phyloP scores from a whole-genome alignment of 2,329 filamentous ascomycete genomes.

The Colletotrichum caudatum region DNA sequence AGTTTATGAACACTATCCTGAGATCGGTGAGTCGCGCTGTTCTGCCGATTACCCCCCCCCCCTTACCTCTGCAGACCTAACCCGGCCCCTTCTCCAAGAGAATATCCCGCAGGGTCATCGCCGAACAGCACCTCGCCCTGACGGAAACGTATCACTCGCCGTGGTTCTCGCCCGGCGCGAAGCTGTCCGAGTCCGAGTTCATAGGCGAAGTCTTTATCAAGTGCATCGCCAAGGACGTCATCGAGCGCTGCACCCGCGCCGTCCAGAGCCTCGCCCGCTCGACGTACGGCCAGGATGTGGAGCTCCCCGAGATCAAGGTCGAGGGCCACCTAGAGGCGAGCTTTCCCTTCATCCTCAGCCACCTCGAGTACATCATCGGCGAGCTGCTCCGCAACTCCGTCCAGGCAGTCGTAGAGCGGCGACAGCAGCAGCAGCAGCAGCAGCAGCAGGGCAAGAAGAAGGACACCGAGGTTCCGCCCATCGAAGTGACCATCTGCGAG shows the following conservation, averaged over 20 bases:
- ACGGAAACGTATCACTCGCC: constrained; percentile 94
- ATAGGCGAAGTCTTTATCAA: constrained; percentile 96
- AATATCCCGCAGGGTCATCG: constrained; percentile 95
- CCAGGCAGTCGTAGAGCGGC: constrained; percentile 87
- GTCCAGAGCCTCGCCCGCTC: constrained; percentile 79
- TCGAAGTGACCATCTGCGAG: constrained; percentile 95
- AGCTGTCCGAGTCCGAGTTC: constrained; percentile 80
- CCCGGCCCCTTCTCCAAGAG: constrained; percentile 65
- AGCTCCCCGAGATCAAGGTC: constrained; percentile 84
- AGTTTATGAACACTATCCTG: constrained; percentile 94
- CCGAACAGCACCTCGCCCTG: constrained; percentile 94
- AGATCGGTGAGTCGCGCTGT: constrained; percentile 74
- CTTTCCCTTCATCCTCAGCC: constrained; percentile 96
- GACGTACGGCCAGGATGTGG: constrained; percentile 77
- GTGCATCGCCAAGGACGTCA: constrained; percentile 90
- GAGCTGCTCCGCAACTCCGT: constrained; percentile 96
- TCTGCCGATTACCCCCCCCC: not conserved
- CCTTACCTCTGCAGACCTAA: constrained; percentile 8
- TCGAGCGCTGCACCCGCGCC: constrained; percentile 83
- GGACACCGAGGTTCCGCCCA: constrained; percentile 68
- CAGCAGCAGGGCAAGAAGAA: constrained; percentile 47
- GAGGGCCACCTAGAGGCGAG: constrained; percentile 88
- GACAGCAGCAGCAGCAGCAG: constrained; percentile 63
- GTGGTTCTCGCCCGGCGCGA: constrained; percentile 87
- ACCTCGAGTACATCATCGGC: constrained; percentile 96